phyloP scores from a whole-genome alignment of 768 basidiomycete species.

The Hysterangium stoloniferum region DNA sequence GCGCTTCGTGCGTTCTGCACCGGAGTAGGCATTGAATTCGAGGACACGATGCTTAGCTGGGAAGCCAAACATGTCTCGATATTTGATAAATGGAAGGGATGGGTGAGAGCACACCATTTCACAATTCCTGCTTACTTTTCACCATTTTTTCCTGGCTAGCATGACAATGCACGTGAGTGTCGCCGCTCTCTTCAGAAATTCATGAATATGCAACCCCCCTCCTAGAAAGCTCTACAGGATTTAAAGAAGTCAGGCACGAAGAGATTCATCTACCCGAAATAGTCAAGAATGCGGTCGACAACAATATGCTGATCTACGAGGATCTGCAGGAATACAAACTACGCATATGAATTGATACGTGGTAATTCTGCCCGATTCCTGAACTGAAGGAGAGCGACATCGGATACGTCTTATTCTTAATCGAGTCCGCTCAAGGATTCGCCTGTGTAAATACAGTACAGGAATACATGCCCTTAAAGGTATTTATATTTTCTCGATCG shows the following conservation, averaged over 20 bases:
- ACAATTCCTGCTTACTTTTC: background rate
- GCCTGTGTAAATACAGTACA: too few relatives aligned
- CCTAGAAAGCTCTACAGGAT: constrained; percentile 3
- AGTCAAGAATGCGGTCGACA: background rate
- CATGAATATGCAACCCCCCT: background rate
- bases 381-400: too few relatives aligned
- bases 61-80: background rate
- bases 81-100: constrained; percentile 7
- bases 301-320: background rate
- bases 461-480: too few relatives aligned
- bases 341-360: background rate
- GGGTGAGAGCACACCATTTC: background rate
- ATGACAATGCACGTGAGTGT: constrained; percentile 2
- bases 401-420: too few relatives aligned
- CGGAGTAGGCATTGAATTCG: background rate
- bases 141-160: background rate
- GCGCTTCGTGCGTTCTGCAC: constrained; percentile 1
- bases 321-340: constrained; percentile 1
- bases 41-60: background rate
- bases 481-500: too few relatives aligned
- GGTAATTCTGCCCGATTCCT: too few relatives aligned
- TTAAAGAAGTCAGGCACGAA: background rate
- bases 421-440: too few relatives aligned
- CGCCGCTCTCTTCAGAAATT: background rate
- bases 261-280: background rate